phyloP scores from a whole-genome alignment of 2,329 filamentous ascomycete genomes.

The Aspergillus aculeatus region DNA sequence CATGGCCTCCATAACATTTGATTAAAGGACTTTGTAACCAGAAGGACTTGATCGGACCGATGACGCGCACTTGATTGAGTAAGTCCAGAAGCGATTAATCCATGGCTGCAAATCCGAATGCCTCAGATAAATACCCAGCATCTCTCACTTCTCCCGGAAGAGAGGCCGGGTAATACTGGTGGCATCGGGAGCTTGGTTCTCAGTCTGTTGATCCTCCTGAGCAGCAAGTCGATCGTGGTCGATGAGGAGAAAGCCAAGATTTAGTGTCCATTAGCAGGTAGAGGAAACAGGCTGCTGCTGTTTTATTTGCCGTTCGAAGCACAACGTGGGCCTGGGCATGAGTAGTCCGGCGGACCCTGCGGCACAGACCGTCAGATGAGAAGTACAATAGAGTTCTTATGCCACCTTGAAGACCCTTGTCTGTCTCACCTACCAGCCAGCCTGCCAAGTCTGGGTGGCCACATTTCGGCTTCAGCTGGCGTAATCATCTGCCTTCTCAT shows the following conservation, averaged over 20 bases:
- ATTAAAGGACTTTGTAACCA: background rate
- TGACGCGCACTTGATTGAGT: background rate
- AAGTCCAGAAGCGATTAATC: background rate
- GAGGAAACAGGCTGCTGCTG: background rate
- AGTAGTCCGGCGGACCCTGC: background rate
- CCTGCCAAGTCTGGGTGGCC: background rate
- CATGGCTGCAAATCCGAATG: background rate
- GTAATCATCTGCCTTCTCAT: background rate
- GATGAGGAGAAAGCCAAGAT: background rate
- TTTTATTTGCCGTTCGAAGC: background rate
- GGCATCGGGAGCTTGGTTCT: background rate
- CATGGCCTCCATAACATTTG: background rate
- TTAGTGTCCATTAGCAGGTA: background rate
- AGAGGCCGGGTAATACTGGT: background rate
- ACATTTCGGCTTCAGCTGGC: background rate
- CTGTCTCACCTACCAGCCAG: background rate
- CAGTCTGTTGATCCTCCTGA: background rate
- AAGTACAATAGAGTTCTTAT: background rate
- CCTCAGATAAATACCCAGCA: background rate
- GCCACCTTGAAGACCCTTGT: background rate
- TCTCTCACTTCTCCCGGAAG: background rate
- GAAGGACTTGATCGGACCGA: background rate
- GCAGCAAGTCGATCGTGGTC: background rate
- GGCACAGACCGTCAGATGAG: background rate
- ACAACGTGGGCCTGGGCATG: background rate